These are phyloP conservation scores for Xanthoconium stramineum DNA, from an alignment of 768 basidiomycete genomes.

Conservation along the genomic window DNA sequence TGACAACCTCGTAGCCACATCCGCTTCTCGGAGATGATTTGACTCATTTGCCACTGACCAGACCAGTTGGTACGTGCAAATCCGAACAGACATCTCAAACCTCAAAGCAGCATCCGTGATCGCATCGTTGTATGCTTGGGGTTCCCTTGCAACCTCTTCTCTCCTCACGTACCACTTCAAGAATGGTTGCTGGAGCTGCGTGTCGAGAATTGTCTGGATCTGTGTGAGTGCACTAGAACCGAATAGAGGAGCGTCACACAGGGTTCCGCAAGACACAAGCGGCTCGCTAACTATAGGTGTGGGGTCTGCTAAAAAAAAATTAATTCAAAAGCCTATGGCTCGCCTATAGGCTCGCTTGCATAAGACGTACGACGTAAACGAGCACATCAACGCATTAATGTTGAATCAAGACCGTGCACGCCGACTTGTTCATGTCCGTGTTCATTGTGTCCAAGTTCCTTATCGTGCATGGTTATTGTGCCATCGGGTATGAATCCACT, in stretches of 20 bases:
- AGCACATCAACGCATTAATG: slow-evolving; percentile 17
- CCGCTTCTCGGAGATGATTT: no score
- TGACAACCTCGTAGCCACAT: no score
- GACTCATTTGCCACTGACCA: slow-evolving; percentile 35
- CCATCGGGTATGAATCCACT: not conserved
- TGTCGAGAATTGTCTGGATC: slow-evolving; percentile 53
- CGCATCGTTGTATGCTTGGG: slow-evolving; percentile 48
- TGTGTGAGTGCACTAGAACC: slow-evolving; percentile 46
- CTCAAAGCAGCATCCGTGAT: slow-evolving; percentile 44
- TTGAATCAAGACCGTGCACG: slow-evolving; percentile 9
- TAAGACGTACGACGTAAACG: slow-evolving; percentile 17
- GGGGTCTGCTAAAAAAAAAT: no score
- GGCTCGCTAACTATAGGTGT: no score
- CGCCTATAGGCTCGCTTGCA: no score
- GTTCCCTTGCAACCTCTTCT: slow-evolving; percentile 58
- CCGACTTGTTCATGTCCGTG: no score
- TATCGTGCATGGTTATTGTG: slow-evolving; percentile 6
- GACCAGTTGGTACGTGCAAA: slow-evolving; percentile 53
- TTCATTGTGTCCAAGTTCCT: not conserved
- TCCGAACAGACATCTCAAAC: slow-evolving; percentile 45
- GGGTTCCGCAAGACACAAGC: slow-evolving; percentile 67
- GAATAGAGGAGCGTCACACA: slow-evolving; percentile 65
- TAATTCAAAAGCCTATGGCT: no score
- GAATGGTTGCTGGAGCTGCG: slow-evolving; percentile 64
- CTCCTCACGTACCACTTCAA: slow-evolving; percentile 75